Percentiles rank a stretch among this genome's conserved stretches.
Evolutionary conservation across 2,329 filamentous ascomycete species (phyloP).

Genomic region (Aspergillus latus): DNA sequence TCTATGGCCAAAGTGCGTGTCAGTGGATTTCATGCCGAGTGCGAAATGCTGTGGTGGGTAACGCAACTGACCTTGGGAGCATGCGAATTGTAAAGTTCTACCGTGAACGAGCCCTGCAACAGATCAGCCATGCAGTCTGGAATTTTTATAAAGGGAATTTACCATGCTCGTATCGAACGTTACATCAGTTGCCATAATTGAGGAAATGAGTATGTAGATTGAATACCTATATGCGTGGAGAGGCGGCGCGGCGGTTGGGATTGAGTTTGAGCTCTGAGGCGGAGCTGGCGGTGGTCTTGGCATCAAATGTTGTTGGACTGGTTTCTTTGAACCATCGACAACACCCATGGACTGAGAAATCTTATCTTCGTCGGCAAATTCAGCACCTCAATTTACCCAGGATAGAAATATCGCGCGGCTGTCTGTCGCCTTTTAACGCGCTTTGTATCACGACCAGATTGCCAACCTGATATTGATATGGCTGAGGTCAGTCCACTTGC

Average conservation of each 20-base stretch:
- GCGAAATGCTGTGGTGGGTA: not conserved
- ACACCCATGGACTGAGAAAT: slow-evolving; percentile 6
- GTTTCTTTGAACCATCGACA: slow-evolving; percentile 5
- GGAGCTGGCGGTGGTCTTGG: slow-evolving; percentile 24
- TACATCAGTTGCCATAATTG: slow-evolving; percentile 71
- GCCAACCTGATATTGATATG: slow-evolving; percentile 31
- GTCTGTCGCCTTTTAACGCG: not conserved
- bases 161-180: slow-evolving; percentile 85
- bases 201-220: not conserved
- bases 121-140: slow-evolving; percentile 18
- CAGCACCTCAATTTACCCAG: not conserved
- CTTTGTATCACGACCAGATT: not conserved
- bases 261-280: slow-evolving; percentile 18
- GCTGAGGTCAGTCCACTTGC: slow-evolving; percentile 37
- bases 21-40: slow-evolving; percentile 13
- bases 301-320: slow-evolving; percentile 17
- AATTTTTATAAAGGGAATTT: slow-evolving; percentile 23
- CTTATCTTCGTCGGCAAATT: not conserved
- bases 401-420: not conserved
- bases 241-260: not conserved
- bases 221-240: not conserved
- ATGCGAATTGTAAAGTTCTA: slow-evolving; percentile 89
- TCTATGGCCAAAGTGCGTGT: slow-evolving; percentile 45
- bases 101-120: slow-evolving; percentile 70
- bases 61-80: slow-evolving; percentile 63